Evolutionary conservation across 208 protist species (phyloP), one percentile per base, ranked within the genome.

Genomic region (Leishmania tarentolae): DNA sequence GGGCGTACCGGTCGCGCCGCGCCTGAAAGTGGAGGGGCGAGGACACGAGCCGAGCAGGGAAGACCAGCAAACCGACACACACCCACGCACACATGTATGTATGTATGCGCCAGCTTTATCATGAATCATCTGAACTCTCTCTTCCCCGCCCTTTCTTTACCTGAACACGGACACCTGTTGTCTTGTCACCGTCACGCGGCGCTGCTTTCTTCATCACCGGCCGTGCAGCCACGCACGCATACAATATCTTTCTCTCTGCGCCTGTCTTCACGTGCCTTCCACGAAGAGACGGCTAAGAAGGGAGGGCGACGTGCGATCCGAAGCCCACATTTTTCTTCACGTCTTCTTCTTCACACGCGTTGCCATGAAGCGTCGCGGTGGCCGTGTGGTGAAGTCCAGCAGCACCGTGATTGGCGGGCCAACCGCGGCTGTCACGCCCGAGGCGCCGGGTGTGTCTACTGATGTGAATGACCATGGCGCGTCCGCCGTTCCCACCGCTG

Each of bases 361-460:
- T 19, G 31, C 9, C 2, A 90, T 90, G 87, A 82, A 82, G 47
- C 83, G 87, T 44, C 85, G 86, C 71, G 82, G 87, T 17, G 87
- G 79, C 6, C 87, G 82, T 85, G 81, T 90, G 21, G 85, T 90
- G 21, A 91, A 80, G 46, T 65, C 80, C 6, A 75, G 42, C 46
- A 88, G 80, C 53, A 79, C 78, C 1, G 81, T 88, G 31, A 57
- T 79, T 24, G 59, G 47, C 47, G 21, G 42, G 21, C 13, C 46
- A 11, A 76, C 11, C 1, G 69, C 66, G 2, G 70, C 68, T 40
- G 68, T 35, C 24, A 28, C 42, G 7, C 37, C 47, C 11, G 13
- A 50, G 1, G 50, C 44, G 35, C 19, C 50, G 8, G n/a, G 50
- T 17, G 31, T 53, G 42, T 50, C 71, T n/a, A 2, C 35, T 50